Conservation (phyloP, 2,329 filamentous ascomycete species). For the Arthrinium phaeospermum region DNA sequence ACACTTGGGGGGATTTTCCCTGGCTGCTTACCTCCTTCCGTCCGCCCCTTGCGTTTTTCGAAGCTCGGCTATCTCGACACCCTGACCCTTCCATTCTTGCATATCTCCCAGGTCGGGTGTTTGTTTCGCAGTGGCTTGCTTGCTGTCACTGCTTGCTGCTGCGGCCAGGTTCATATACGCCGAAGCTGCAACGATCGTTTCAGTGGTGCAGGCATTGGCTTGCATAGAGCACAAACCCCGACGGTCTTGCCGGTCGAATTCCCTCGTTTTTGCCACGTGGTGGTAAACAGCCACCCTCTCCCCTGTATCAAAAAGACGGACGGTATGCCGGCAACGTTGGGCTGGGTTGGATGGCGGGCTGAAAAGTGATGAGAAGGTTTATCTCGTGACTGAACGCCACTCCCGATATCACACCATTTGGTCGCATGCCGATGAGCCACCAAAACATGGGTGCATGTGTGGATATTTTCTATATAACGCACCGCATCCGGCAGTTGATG, state of each 20-base stretch:
- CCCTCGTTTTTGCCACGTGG: conserved; percentile 2
- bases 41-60: not conserved
- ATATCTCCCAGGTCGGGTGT: not conserved
- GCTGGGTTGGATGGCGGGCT: not conserved
- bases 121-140: not conserved
- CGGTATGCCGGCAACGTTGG: not conserved
- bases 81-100: not conserved
- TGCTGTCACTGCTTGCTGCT: not conserved
- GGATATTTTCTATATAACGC: not conserved
- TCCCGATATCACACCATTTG: conserved; percentile 2
- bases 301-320: not conserved
- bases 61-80: not conserved
- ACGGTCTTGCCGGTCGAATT: not conserved
- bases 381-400: not conserved
- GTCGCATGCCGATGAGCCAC: not conserved
- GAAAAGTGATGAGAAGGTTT: not conserved
- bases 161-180: no score
- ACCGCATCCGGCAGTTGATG: not conserved
- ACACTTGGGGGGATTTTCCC: not conserved
- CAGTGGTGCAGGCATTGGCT: not conserved
- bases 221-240: not conserved
- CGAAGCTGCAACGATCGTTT: not conserved
- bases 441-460: not conserved
- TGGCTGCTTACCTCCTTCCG: not conserved
- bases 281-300: not conserved